Base-by-base conservation (phyloP, 2,329 filamentous ascomycete species). In the Rutstroemia sp. region DNA sequence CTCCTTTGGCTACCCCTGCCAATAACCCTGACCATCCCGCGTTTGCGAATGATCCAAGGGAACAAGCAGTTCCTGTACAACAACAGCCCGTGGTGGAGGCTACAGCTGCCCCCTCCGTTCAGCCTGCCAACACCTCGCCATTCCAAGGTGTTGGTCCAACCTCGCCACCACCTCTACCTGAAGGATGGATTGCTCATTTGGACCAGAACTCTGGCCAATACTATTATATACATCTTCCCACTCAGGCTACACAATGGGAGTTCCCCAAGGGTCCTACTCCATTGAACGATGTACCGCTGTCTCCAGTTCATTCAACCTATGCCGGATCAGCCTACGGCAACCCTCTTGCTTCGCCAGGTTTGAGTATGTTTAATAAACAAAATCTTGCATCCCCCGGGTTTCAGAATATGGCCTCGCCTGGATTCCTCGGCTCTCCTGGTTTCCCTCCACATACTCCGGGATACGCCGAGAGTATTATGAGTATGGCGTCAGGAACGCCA, bases 191-290 rank as follows among this genome's bases (percentile, higher is more conserved):
- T 67, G 90, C 94, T 19, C 94, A 97, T 70, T 78, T 97, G 4
- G 94, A 99, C 69, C 88, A 90, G 63, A 96, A 88, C 68, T 97
- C 92, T 2, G 94, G 94, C 1, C 92, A 97, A 69, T 99, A 97
- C 72, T 99, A 99, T 72, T 99, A 99, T 68, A 99, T 99, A 58
- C 94, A 99, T 70, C 79, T 99, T 30, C 88, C 92, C 1, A 92
- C 89, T 0, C 94, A 97, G 69, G 90, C 92, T 2, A 99, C 94
- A 0, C 94, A 99, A 69, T 99, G 94, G 94, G 94, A 99, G 68
- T 97, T 97, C 64, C 94, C 94, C 27, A 97, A 96, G 73, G 92
- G 92, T 0, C 92, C 92, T 0, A 96, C 90, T 23, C 92, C 92
- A 1, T 78, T 96, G 54, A 88, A 89, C 60, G 81, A 88, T 14